Evolutionary conservation across 495 filamentous ascomycete species (phyloP).

Genomic region (Recurvomyces mirabilis): DNA sequence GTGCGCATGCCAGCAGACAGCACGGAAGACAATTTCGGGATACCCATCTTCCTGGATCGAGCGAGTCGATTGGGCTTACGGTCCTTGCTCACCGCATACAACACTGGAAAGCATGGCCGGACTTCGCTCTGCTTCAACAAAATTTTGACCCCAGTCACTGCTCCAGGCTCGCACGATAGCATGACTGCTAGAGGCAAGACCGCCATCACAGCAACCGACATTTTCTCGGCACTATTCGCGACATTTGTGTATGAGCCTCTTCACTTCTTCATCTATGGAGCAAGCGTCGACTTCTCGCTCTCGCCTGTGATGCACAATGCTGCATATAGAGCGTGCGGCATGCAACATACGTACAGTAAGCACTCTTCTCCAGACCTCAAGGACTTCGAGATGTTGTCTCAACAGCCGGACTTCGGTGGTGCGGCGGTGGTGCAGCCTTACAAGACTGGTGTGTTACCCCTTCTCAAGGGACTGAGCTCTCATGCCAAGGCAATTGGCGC

Average conservation of each 20-base stretch:
- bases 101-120: conserved; percentile 56
- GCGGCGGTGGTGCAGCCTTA: conserved; percentile 63
- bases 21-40: conserved; percentile 46
- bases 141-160: conserved; percentile 57
- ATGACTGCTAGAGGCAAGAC: no score
- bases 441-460: conserved; percentile 59
- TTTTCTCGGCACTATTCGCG: conserved; percentile 43
- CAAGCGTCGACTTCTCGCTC: conserved; percentile 61
- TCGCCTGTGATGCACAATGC: conserved; percentile 74
- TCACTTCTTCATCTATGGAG: conserved; percentile 64
- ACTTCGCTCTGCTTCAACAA: conserved; percentile 57
- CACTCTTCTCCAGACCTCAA: conserved; percentile 53
- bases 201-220: conserved; percentile 46
- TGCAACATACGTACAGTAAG: conserved; percentile 61
- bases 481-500: conserved; percentile 73
- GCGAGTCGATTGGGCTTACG: conserved; percentile 33
- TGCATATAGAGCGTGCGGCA: conserved; percentile 57
- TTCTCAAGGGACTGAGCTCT: conserved; percentile 55
- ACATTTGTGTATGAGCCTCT: conserved; percentile 52
- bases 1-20: conserved; percentile 51
- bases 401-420: conserved; percentile 59
- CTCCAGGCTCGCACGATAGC: not conserved
- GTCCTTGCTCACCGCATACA: conserved; percentile 58
- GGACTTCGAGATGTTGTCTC: conserved; percentile 49
- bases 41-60: conserved; percentile 44